Evolutionary conservation across 352 stramenopile genomes (phyloP).

Genomic region (Halophytophthora batemanensis): DNA sequence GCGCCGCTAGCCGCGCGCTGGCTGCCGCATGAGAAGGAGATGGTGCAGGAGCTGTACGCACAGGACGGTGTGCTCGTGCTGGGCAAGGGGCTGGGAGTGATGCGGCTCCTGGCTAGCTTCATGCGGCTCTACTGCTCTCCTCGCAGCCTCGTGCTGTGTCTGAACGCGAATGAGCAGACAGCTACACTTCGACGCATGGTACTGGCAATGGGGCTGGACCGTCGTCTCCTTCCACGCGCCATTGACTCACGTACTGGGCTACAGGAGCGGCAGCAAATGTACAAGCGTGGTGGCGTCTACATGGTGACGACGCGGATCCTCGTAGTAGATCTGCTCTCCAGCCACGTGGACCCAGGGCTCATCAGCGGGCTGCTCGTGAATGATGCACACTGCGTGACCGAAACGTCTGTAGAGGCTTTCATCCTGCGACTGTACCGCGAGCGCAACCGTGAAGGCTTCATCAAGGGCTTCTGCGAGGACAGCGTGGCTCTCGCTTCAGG

Average conservation of each 20-base stretch:
- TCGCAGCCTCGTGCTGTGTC: slow-evolving; percentile 86
- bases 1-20: slow-evolving; percentile 36
- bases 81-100: slow-evolving; percentile 88
- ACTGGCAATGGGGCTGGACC: slow-evolving; percentile 85
- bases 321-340: slow-evolving; percentile 96
- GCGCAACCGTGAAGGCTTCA: slow-evolving; percentile 88
- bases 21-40: slow-evolving; percentile 71
- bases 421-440: slow-evolving; percentile 94
- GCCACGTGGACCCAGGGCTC: slow-evolving; percentile 63
- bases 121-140: slow-evolving; percentile 87
- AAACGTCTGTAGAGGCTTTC: slow-evolving; percentile 96
- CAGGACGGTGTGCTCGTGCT: slow-evolving; percentile 93
- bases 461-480: slow-evolving; percentile 97
- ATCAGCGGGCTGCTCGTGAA: slow-evolving; percentile 94
- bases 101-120: slow-evolving; percentile 87
- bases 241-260: slow-evolving; percentile 75
- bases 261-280: slow-evolving; percentile 82
- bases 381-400: slow-evolving; percentile 91
- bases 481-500: slow-evolving; percentile 85
- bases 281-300: slow-evolving; percentile 91
- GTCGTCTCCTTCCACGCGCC: slow-evolving; percentile 84
- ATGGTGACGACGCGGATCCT: slow-evolving; percentile 96
- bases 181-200: slow-evolving; percentile 73
- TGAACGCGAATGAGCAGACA: slow-evolving; percentile 91
- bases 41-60: slow-evolving; percentile 65